Percentiles rank a stretch among this genome's conserved stretches.
Conservation (phyloP, 73 alveolate species). For the Paramecium octaurelia region DNA sequence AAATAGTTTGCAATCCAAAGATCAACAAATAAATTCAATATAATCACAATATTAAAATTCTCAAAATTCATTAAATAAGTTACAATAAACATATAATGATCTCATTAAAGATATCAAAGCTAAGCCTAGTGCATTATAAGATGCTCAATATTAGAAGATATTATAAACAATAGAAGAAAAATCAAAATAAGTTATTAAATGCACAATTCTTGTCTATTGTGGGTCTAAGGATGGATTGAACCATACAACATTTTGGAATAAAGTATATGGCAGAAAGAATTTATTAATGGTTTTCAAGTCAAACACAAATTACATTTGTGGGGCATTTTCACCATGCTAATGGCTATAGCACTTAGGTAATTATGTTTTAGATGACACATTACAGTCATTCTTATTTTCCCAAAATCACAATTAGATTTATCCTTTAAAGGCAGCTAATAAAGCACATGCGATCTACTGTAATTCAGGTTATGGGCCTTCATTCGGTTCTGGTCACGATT, state of each 20-base stretch:
- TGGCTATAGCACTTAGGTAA: not conserved
- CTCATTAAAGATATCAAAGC: not conserved
- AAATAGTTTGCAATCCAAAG: not conserved
- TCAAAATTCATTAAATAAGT: not conserved
- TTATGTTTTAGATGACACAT: not conserved
- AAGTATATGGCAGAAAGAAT: not conserved
- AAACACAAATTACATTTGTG: not conserved
- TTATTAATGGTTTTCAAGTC: not conserved
- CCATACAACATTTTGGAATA: not conserved
- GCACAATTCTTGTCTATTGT: not conserved
- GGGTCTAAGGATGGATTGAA: conserved; percentile 35
- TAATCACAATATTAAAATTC: not conserved
- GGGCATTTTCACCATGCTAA: conserved; percentile 6
- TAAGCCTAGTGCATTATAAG: not conserved
- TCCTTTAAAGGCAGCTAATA: not conserved
- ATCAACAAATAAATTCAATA: not conserved
- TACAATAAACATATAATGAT: not conserved
- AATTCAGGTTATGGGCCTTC: conserved; percentile 62
- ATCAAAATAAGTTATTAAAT: not conserved
- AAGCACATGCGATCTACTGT: conserved; percentile 55
- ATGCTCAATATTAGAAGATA: not conserved
- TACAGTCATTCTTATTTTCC: not conserved
- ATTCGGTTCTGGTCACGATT: conserved; percentile 69
- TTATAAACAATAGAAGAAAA: not conserved
- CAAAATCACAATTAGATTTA: not conserved